These are phyloP conservation scores for Kodamaea kakaduensis DNA, from an alignment of 805 yeast species.

Conservation along the genomic window DNA sequence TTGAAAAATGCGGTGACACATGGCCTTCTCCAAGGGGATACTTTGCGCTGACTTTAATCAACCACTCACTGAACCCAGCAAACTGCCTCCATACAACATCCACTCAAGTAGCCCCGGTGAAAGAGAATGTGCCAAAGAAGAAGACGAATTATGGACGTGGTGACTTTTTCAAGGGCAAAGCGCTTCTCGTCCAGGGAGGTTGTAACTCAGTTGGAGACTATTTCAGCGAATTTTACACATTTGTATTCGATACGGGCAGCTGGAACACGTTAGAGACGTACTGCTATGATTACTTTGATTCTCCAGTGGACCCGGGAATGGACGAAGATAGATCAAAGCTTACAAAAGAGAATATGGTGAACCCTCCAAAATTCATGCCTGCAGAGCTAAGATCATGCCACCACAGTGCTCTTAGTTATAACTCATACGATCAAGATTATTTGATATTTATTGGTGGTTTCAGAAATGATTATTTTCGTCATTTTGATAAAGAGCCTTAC, in stretches of 20 bases:
- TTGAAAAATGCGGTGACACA: constrained; percentile 5
- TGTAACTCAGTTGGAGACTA: constrained; percentile 26
- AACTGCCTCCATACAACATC: constrained; percentile 14
- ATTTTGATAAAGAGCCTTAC: constrained; percentile 13
- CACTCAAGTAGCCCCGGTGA: background rate
- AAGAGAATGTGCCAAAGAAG: constrained; percentile 6
- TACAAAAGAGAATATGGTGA: constrained; percentile 22
- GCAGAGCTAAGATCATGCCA: constrained; percentile 43
- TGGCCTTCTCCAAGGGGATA: constrained; percentile 40
- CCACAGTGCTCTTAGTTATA: constrained; percentile 33
- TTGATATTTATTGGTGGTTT: constrained; percentile 40
- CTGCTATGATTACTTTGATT: constrained; percentile 32
- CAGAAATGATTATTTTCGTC: constrained; percentile 33
- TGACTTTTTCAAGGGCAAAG: constrained; percentile 24
- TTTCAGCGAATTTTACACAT: constrained; percentile 33
- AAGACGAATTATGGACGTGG: constrained; percentile 4
- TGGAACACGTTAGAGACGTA: constrained; percentile 35
- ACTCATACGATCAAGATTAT: constrained; percentile 31
- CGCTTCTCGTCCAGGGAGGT: constrained; percentile 40
- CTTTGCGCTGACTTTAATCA: constrained; percentile 32
- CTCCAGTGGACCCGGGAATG: constrained; percentile 22
- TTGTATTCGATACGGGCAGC: constrained; percentile 28
- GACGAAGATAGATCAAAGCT: constrained; percentile 27
- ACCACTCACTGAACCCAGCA: constrained; percentile 16
- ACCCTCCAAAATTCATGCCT: constrained; percentile 27